These are phyloP conservation scores for Gloeostereum incarnatum DNA, from an alignment of 768 basidiomycete species.

Conservation along the genomic window DNA sequence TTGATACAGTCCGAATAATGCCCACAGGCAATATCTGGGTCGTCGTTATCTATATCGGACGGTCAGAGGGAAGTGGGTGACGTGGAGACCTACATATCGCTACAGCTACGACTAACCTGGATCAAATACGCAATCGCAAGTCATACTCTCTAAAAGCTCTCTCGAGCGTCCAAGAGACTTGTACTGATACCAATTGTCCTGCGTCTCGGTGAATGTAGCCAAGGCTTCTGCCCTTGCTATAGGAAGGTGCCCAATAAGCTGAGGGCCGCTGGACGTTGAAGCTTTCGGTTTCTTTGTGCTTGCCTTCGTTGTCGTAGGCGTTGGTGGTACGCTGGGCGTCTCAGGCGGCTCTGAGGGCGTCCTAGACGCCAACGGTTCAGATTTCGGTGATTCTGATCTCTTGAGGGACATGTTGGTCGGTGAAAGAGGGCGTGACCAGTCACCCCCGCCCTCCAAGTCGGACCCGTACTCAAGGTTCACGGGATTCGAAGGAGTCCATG, in stretches of 20 bases:
- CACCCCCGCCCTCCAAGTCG: too few species aligned
- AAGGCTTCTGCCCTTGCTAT: conserved; percentile 66
- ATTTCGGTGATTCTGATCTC: too few species aligned
- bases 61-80: conserved; percentile 13
- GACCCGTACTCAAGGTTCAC: too few species aligned
- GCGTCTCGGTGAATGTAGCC: conserved; percentile 63
- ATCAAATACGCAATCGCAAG: conserved; percentile 86
- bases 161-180: conserved; percentile 79
- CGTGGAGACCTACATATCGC: conserved; percentile 4
- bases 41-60: conserved; percentile 42
- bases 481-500: too few species aligned
- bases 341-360: too few species aligned
- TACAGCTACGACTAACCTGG: conserved; percentile 50
- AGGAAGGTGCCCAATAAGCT: conserved; percentile 78
- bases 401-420: too few species aligned
- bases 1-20: conserved; percentile 93
- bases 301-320: conserved; percentile 13
- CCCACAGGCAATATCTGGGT: conserved; percentile 68
- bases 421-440: too few species aligned
- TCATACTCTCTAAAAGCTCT: conserved; percentile 87
- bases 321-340: conserved; percentile 29
- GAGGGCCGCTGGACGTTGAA: too few species aligned
- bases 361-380: too few species aligned
- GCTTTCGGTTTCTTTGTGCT: conserved; percentile 25
- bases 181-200: conserved; percentile 80